Conservation (phyloP, 345 rosid genomes). For the Brassica juncea region DNA sequence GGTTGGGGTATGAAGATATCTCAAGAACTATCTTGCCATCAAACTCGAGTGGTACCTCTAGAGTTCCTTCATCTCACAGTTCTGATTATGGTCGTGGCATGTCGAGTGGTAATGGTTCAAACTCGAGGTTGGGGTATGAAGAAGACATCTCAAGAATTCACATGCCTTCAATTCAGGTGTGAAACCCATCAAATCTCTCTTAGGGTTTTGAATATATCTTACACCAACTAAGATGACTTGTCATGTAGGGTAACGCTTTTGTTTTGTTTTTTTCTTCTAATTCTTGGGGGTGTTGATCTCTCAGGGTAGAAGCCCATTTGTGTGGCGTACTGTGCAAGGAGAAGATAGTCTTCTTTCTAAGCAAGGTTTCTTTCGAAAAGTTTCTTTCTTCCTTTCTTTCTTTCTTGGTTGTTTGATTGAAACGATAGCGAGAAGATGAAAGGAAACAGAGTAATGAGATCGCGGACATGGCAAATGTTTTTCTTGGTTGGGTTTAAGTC, state of each 20-base stretch:
- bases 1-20: not conserved
- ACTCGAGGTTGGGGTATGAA: not conserved
- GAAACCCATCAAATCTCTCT: not conserved
- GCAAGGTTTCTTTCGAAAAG: too few species aligned
- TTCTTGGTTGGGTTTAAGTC: too few species aligned
- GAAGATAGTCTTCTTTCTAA: constrained; percentile 37
- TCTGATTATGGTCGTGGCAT: not conserved
- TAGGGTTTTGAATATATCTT: not conserved
- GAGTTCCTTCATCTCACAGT: not conserved
- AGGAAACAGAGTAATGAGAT: too few species aligned
- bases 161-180: constrained; percentile 37
- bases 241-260: not conserved
- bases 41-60: not conserved
- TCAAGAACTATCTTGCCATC: too few species aligned
- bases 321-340: constrained; percentile 46
- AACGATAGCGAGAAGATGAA: too few species aligned
- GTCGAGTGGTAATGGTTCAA: not conserved
- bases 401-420: too few species aligned
- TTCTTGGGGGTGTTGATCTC: not conserved
- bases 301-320: constrained; percentile 64
- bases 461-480: too few species aligned
- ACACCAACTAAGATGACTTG: not conserved
- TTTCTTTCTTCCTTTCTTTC: too few species aligned
- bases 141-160: not conserved
- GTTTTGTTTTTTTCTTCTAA: not conserved